Evolutionary conservation across 805 yeast genomes (phyloP).

Genomic region (Torulaspora franciscae): DNA sequence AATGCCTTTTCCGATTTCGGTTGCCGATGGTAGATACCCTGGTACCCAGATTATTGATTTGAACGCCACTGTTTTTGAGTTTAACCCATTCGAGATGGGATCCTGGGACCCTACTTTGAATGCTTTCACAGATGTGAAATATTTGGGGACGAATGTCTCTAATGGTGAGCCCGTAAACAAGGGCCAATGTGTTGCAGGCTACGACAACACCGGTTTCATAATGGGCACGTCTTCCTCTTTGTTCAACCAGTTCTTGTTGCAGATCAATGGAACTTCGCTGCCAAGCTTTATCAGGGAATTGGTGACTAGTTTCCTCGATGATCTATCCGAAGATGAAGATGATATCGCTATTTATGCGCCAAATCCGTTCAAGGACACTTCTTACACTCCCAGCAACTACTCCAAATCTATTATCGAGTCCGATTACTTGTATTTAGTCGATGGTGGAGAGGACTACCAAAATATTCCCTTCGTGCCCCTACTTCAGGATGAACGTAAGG

Average conservation of each 20-base stretch:
- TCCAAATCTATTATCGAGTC: slow-evolving; percentile 40
- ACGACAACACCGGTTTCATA: slow-evolving; percentile 75
- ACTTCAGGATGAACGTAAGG: slow-evolving; percentile 53
- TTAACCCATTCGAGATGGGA: slow-evolving; percentile 71
- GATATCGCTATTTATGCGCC: slow-evolving; percentile 69
- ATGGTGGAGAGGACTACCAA: slow-evolving; percentile 70
- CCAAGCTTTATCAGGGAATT: slow-evolving; percentile 45
- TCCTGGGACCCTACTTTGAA: slow-evolving; percentile 79
- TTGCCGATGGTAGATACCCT: slow-evolving; percentile 63
- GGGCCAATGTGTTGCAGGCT: slow-evolving; percentile 61
- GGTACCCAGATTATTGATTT: slow-evolving; percentile 49
- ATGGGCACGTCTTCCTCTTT: slow-evolving; percentile 80
- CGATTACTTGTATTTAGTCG: slow-evolving; percentile 51
- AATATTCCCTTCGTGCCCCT: slow-evolving; percentile 61
- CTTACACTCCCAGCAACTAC: slow-evolving; percentile 32
- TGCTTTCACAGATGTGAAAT: slow-evolving; percentile 62
- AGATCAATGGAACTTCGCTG: slow-evolving; percentile 50
- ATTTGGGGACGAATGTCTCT: slow-evolving; percentile 61
- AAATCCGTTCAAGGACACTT: slow-evolving; percentile 58
- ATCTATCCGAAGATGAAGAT: slow-evolving; percentile 47
- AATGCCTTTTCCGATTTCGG: slow-evolving; percentile 72
- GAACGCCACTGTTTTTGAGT: slow-evolving; percentile 67
- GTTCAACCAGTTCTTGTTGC: slow-evolving; percentile 64
- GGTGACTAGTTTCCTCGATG: slow-evolving; percentile 43
- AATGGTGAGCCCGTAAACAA: slow-evolving; percentile 52